Base-by-base conservation (phyloP, 805 yeast genomes). In the Pichia deserticola region DNA sequence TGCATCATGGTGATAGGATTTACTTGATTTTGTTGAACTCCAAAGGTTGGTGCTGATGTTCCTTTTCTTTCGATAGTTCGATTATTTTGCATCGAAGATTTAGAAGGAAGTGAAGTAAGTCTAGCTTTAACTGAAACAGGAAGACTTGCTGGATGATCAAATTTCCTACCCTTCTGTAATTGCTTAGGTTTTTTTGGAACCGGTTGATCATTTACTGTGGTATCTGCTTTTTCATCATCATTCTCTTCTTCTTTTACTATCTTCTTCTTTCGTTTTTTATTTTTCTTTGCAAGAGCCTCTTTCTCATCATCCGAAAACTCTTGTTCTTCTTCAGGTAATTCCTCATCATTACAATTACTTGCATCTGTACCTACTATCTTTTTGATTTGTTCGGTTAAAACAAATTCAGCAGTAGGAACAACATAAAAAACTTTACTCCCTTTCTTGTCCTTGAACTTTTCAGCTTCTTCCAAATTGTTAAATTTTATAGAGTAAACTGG, bases 221-320 rank as follows among this genome's bases (percentile, higher is more conserved):
- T 30, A 9, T 7, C 9, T 28, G n/a, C 29, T 25, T 29, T 32
- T 7, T 36, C 33, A n/a, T 11, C 6, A 40, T 36, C 28, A 20
- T 37, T 37, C 10, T 25, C 7, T 10, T 45, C 25, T 41, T 35
- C 51, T 29, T 40, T 39, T 51, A 36, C 7, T 51, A 7, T 34
- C 53, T 70, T 74, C 57, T 77, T 79, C 66, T 78, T 78, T 51
- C 76, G 77, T 66, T 84, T 87, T 63, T 76, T 82, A 27, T 73
- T 66, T 47, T 76, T 78, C 61, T 85, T 90, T 42, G 78, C 78
- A 36, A 78, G 83, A 57, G 81, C 77, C 64, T 93, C 98, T 53
- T 78, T 79, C 62, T 92, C 98, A 65, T 93, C 98, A 64, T 93
- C 98, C 1, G 97, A 87, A 57, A 84, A 92, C 62, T 92, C 98